Conservation (phyloP, 495 filamentous ascomycete species). For the Stereocaulon alpinum region DNA sequence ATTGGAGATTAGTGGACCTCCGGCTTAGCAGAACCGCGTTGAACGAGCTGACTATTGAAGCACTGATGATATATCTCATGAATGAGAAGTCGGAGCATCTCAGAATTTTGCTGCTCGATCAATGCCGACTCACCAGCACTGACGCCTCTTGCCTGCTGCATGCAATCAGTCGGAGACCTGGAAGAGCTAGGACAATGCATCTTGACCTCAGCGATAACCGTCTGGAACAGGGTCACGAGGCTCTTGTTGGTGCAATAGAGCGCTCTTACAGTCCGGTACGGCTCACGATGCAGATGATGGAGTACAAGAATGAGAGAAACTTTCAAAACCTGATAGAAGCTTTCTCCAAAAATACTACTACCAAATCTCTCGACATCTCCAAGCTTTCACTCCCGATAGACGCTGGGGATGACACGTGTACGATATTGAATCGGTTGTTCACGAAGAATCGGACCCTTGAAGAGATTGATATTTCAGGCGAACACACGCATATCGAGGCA, state of each 20-base stretch:
- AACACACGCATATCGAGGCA: slow-evolving; percentile 78
- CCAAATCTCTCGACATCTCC: slow-evolving; percentile 75
- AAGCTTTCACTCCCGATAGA: slow-evolving; percentile 78
- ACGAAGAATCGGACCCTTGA: slow-evolving; percentile 65
- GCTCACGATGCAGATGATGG: slow-evolving; percentile 74
- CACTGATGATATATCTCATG: slow-evolving; percentile 54
- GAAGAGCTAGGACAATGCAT: slow-evolving; percentile 54
- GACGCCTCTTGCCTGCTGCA: slow-evolving; percentile 70
- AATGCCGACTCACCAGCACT: slow-evolving; percentile 68
- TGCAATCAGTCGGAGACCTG: slow-evolving; percentile 49
- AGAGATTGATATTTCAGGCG: slow-evolving; percentile 79
- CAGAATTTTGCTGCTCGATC: slow-evolving; percentile 59
- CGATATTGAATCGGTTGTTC: slow-evolving; percentile 64
- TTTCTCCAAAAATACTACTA: slow-evolving; percentile 59
- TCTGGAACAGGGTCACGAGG: slow-evolving; percentile 59
- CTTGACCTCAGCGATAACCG: slow-evolving; percentile 73
- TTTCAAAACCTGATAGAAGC: slow-evolving; percentile 65
- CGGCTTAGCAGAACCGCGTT: slow-evolving; percentile 55
- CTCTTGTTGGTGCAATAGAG: slow-evolving; percentile 59
- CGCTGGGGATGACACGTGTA: slow-evolving; percentile 61
- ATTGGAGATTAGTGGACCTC: slow-evolving; percentile 69
- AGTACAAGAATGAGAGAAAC: slow-evolving; percentile 65
- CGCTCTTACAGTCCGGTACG: slow-evolving; percentile 55
- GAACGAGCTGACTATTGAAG: slow-evolving; percentile 43
- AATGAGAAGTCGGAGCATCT: slow-evolving; percentile 54